Base-by-base conservation (phyloP, 208 protist species). In the Jaenimonas drosophilae region DNA sequence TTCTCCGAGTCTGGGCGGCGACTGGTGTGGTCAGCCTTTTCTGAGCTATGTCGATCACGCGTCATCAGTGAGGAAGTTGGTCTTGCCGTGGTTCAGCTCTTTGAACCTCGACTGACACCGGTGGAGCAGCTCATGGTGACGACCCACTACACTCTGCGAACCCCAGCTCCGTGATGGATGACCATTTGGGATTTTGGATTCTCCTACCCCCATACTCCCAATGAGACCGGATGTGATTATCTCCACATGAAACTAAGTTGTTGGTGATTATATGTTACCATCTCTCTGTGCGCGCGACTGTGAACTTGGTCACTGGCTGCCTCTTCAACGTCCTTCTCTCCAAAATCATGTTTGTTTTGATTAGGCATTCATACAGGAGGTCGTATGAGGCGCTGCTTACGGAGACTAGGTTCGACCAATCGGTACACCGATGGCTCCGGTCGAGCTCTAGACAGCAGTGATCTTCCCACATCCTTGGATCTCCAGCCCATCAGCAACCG, bases 381-480 rank as follows among this genome's bases (percentile, higher is more conserved):
- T 59, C n/a, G n/a, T n/a, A n/a, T 79, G 42, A 61, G 65, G 17
- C 67, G 79, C 17, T 60, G 42, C 17, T 45, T 62, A 44, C 60
- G 57, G 12, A 49, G 54, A 6, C 63, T 82, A 2, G 78, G 72
- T 2, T 73, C 69, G 11, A 91, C 86, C 7, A 91, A 94, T 59
- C 80, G 86, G 44, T 94, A 94, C 64, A 88, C 76, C 5, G 86
- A 94, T 49, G 86, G 86, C 46, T 75, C 70, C 5, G 80, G 80
- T 2, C 74, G 86, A 12, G 57, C 50, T 11, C 56, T 94, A 21
- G 73, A 94, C 27, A 26, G 65, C 0, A 66, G 61, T 42, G 48
- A 50, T 2, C 47, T 83, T 9, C 86, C 86, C 0, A 56, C 39
- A 20, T 80, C 88, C 43, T 64, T 88, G 14, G 66, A 89, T 58